Evolutionary conservation across 2,329 filamentous ascomycete species (phyloP).

Genomic region (Botryotinia globosa): DNA sequence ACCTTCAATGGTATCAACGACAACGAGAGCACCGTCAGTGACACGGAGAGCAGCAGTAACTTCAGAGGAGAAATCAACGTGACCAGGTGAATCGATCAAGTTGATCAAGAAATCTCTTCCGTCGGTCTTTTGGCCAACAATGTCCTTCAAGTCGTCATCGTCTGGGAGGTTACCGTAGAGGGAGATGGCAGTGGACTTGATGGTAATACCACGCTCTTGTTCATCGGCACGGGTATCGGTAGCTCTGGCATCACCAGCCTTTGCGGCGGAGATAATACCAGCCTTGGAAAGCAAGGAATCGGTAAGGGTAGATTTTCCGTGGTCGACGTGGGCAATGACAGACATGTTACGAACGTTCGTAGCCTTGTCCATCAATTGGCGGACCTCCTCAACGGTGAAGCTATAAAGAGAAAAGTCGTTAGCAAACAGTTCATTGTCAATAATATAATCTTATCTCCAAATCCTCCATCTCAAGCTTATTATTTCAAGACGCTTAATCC

Average conservation of each 20-base stretch:
- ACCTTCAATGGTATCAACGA: slow-evolving; percentile 99
- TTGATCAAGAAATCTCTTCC: slow-evolving; percentile 99
- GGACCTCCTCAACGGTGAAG: slow-evolving; percentile 97
- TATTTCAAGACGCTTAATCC: background rate
- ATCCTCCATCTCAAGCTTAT: slow-evolving; percentile 9
- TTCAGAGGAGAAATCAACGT: slow-evolving; percentile 99
- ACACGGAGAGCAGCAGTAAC: slow-evolving; percentile 99
- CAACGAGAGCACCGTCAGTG: slow-evolving; percentile 98
- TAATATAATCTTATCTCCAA: slow-evolving; percentile 13
- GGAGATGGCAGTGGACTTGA: slow-evolving; percentile 99
- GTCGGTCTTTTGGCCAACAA: slow-evolving; percentile 79
- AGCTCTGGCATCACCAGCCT: slow-evolving; percentile 92
- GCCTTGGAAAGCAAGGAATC: slow-evolving; percentile 98
- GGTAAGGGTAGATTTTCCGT: slow-evolving; percentile 99
- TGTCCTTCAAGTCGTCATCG: slow-evolving; percentile 89
- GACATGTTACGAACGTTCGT: slow-evolving; percentile 90
- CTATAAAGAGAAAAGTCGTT: slow-evolving; percentile 54
- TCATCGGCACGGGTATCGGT: slow-evolving; percentile 97
- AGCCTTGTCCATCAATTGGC: slow-evolving; percentile 75
- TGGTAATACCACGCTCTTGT: slow-evolving; percentile 99
- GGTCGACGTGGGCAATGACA: slow-evolving; percentile 99
- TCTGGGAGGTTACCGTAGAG: slow-evolving; percentile 83
- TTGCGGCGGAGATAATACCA: slow-evolving; percentile 98
- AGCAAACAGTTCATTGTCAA: slow-evolving; percentile 40
- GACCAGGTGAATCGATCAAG: slow-evolving; percentile 98